Conservation (phyloP, 768 basidiomycete genomes). For the Amanita inopinata region DNA sequence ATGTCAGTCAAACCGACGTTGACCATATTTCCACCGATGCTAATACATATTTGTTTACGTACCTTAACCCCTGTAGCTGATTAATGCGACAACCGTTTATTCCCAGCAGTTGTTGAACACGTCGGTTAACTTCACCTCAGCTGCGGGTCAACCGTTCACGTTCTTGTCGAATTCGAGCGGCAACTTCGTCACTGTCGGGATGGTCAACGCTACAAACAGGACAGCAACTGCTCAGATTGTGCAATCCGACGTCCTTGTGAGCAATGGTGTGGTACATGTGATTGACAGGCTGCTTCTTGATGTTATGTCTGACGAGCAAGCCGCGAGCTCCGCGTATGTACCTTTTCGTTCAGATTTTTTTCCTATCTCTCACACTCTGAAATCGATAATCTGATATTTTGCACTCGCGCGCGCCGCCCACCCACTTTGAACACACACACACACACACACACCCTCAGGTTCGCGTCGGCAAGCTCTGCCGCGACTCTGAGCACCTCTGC, state of each 20-base stretch:
- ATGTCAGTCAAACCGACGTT: slow-evolving; percentile 30
- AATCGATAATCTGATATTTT: too few species aligned
- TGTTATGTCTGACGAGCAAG: slow-evolving; percentile 27
- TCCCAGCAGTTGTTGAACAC: slow-evolving; percentile 33
- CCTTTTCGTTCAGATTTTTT: neutral
- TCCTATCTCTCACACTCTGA: neutral
- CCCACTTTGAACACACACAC: too few species aligned
- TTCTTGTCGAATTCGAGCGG: slow-evolving; percentile 50
- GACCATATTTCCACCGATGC: neutral
- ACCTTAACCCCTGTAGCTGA: slow-evolving; percentile 27
- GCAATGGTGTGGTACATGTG: slow-evolving; percentile 64
- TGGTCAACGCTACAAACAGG: slow-evolving; percentile 13
- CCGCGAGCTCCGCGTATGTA: slow-evolving; percentile 47
- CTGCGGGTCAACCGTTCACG: slow-evolving; percentile 43
- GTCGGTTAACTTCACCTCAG: slow-evolving; percentile 28
- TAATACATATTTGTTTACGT: neutral
- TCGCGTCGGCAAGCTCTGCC: slow-evolving; percentile 38
- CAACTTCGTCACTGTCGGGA: slow-evolving; percentile 35
- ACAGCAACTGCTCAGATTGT: slow-evolving; percentile 39
- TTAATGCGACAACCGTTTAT: slow-evolving; percentile 64
- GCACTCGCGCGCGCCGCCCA: too few species aligned
- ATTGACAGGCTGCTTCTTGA: slow-evolving; percentile 46
- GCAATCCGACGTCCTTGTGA: slow-evolving; percentile 45
- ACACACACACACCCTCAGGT: slow-evolving; percentile 15
- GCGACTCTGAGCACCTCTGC: slow-evolving; percentile 28